Conservation (phyloP, 1,139 yeast species). For the Saccharomycopsis crataegensis region DNA sequence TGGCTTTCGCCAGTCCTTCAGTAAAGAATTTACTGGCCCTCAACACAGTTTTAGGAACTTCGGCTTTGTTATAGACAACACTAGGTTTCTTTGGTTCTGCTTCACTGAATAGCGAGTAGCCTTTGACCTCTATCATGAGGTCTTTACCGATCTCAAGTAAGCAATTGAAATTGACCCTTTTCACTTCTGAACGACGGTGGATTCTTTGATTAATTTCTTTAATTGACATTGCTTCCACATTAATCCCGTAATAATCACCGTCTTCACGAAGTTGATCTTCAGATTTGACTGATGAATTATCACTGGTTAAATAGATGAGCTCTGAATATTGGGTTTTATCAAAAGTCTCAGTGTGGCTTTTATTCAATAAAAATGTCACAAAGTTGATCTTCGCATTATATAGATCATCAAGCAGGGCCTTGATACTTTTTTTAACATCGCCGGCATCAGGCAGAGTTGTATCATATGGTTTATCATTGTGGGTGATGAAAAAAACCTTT, state of each 20-base stretch:
- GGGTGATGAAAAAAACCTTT: conserved; percentile 50
- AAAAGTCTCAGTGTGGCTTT: conserved; percentile 32
- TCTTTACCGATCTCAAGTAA: conserved; percentile 44
- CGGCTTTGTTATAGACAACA: conserved; percentile 46
- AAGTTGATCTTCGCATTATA: conserved; percentile 45
- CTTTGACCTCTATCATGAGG: conserved; percentile 60
- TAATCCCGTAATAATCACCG: not conserved
- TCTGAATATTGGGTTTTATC: conserved; percentile 50
- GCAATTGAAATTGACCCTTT: conserved; percentile 56
- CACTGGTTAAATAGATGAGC: conserved; percentile 32
- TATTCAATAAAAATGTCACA: conserved; percentile 48
- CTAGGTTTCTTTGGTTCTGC: conserved; percentile 41
- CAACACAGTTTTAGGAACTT: conserved; percentile 45
- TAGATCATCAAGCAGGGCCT: conserved; percentile 55
- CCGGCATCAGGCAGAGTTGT: conserved; percentile 27
- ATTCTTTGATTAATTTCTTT: conserved; percentile 43
- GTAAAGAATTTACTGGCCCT: conserved; percentile 35
- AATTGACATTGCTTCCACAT: conserved; percentile 18
- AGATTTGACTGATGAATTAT: not conserved
- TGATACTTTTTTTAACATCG: conserved; percentile 34
- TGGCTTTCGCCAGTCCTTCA: conserved; percentile 36
- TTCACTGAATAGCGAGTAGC: conserved; percentile 55
- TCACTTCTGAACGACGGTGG: conserved; percentile 50
- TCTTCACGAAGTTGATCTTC: not conserved
- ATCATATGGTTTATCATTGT: conserved; percentile 47